These are phyloP conservation scores for Laburnicola sp. DNA, from an alignment of 2,329 filamentous ascomycete species.

Conservation along the genomic window DNA sequence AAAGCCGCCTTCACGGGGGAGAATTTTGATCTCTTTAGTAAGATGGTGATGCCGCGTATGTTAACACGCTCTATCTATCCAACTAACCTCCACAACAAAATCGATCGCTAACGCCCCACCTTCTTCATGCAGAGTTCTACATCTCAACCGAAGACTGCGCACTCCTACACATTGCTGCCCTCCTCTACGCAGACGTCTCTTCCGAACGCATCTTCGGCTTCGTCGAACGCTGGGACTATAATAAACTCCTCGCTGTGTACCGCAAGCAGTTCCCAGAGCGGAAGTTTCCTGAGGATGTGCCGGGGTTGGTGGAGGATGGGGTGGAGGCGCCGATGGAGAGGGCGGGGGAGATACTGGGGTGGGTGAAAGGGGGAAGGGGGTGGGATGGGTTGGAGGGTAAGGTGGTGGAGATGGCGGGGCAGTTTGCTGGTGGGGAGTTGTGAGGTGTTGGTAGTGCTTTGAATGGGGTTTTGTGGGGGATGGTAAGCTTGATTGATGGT, in stretches of 20 bases:
- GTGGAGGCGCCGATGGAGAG: constrained; percentile 24
- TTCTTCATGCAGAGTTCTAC: constrained; percentile 30
- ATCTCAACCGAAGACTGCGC: constrained; percentile 42
- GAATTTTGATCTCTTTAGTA: constrained; percentile 52
- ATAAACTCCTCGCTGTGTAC: constrained; percentile 47
- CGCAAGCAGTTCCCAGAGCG: constrained; percentile 47
- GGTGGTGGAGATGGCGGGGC: constrained; percentile 21
- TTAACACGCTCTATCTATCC: neutral
- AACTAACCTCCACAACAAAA: neutral
- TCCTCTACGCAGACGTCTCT: constrained; percentile 51
- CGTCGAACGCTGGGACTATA: constrained; percentile 53
- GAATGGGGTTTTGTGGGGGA: too few relatives aligned
- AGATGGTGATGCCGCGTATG: constrained; percentile 39
- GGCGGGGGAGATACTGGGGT: constrained; percentile 32
- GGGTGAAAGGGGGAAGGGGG: constrained; percentile 23
- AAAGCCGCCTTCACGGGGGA: constrained; percentile 27
- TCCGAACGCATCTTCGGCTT: constrained; percentile 60
- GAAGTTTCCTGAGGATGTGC: constrained; percentile 33
- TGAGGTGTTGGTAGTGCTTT: neutral
- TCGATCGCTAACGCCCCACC: too few relatives aligned
- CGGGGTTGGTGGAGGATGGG: constrained; percentile 21
- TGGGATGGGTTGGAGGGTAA: constrained; percentile 33
- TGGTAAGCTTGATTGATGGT: neutral
- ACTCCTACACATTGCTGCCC: constrained; percentile 56
- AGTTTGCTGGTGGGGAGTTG: constrained; percentile 6